phyloP scores from a whole-genome alignment of 163 green algal species.

The Smithsoniella earleae region DNA sequence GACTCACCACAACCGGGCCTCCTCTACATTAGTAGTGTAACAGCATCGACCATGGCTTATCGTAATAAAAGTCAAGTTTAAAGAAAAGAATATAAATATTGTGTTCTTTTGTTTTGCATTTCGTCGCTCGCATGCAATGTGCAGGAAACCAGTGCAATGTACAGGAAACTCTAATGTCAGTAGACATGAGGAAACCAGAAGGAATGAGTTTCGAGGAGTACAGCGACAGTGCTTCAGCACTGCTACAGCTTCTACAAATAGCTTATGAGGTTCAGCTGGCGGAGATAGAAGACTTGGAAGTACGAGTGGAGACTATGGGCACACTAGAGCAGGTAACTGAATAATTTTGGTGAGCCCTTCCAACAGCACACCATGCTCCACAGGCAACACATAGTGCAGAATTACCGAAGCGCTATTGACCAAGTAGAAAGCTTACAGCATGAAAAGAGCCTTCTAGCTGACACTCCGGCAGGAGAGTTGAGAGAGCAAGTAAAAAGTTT shows the following conservation, averaged over 20 bases:
- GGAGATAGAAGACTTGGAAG: conserved; percentile 3
- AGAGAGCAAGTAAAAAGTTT: conserved; percentile 28
- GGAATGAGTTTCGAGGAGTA: conserved; percentile 4
- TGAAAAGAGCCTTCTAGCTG: conserved; percentile 6
- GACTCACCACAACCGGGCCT: no score
- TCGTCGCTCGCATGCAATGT: not conserved
- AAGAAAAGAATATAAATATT: no score
- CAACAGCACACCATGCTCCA: not conserved
- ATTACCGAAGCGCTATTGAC: not conserved
- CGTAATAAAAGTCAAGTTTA: no score
- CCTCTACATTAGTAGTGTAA: no score
- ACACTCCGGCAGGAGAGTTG: conserved; percentile 9
- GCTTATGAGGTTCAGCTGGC: conserved; percentile 19
- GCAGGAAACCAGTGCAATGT: no score
- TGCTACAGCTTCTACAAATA: not conserved
- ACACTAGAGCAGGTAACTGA: not conserved
- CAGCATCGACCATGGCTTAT: no score
- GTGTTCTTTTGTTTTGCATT: no score
- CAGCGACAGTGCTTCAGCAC: not conserved
- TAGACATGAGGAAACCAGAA: not conserved
- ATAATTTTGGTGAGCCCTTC: no score
- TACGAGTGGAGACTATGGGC: not conserved
- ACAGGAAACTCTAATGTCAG: conserved; percentile 4
- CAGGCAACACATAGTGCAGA: not conserved
- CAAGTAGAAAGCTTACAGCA: conserved; percentile 6